Evolutionary conservation across 257 asterid species (phyloP).

Genomic region (Gentiana dahurica): DNA sequence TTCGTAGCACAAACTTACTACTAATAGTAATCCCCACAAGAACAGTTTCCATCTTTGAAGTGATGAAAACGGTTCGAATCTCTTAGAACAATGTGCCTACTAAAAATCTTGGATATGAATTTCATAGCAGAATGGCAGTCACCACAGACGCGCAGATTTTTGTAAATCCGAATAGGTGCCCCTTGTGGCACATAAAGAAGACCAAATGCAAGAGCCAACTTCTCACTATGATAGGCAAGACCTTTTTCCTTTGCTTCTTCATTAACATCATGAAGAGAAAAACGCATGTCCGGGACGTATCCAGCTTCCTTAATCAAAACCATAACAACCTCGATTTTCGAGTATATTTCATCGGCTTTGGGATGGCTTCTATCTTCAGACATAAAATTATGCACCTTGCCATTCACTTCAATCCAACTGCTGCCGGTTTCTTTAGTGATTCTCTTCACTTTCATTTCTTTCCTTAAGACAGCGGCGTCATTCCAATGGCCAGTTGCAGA

Average conservation of each 20-base stretch:
- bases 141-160: constrained; percentile 68
- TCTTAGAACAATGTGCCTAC: constrained; percentile 37
- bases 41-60: constrained; percentile 48
- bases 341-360: constrained; percentile 30
- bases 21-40: constrained; percentile 69
- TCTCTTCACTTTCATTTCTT: constrained; percentile 46
- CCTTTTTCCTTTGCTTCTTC: constrained; percentile 48
- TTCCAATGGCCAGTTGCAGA: constrained; percentile 60
- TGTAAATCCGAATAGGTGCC: constrained; percentile 41
- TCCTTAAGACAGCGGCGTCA: constrained; percentile 52
- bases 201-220: constrained; percentile 68
- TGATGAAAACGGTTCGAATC: constrained; percentile 82
- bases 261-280: constrained; percentile 59
- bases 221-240: constrained; percentile 71
- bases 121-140: constrained; percentile 74
- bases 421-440: constrained; percentile 53
- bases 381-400: constrained; percentile 32
- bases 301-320: constrained; percentile 48
- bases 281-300: constrained; percentile 49
- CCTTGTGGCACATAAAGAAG: constrained; percentile 40
- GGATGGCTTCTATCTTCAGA: constrained; percentile 59
- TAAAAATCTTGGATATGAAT: constrained; percentile 35
- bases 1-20: background rate
- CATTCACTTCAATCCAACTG: constrained; percentile 65
- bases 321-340: constrained; percentile 37